Evolutionary conservation across 225 moss, liverwort and hornwort genomes (phyloP), one percentile per base, ranked within the genome.

Genomic region (Neckera pumila): DNA sequence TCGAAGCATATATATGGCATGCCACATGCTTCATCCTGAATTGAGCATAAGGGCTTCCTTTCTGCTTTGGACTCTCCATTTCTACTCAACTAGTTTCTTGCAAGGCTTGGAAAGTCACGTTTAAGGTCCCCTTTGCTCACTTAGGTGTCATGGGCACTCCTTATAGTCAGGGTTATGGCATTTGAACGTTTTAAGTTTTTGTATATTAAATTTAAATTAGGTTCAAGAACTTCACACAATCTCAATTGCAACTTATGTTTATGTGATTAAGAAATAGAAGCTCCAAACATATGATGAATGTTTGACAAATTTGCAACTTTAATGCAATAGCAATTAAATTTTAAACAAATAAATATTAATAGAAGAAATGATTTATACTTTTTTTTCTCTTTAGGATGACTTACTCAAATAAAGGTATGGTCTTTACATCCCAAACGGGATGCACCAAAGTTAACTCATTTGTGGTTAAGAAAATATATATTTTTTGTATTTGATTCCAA

Each of bases 21-120:
- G 3, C 66, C 6, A 36, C 3, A 6, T 11, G 3, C 11, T 66
- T 66, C 31, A 5, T 36, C 66, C 6, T 16, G 4, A 36, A 20
- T 3, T 18, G 1, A 66, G 19, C 3, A 11, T 0, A 6, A n/a
- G 11, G 11, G 9, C 0, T 1, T 13, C 23, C 0, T 69, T 4
- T 22, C 0, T 69, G 2, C 12, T 69, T 2, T 0, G 2, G 2
- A 13, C 7, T 38, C 4, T 0, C 0, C 8, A 23, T 70, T 40
- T 21, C 1, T 70, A 23, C 0, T 70, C 1, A 11, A 4, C 40
- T 23, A 23, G 3, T 40, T 3, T 69, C 2, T 14, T 69, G 3
- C 3, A 14, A 40, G 8, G 4, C 40, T 70, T 40, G 8, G 1
- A 2, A 42, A 38, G 4, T 38, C 13, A 38, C 33, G 1, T 0